Evolutionary conservation across 2,329 filamentous ascomycete genomes (phyloP).

Genomic region (Colletotrichum sidae): DNA sequence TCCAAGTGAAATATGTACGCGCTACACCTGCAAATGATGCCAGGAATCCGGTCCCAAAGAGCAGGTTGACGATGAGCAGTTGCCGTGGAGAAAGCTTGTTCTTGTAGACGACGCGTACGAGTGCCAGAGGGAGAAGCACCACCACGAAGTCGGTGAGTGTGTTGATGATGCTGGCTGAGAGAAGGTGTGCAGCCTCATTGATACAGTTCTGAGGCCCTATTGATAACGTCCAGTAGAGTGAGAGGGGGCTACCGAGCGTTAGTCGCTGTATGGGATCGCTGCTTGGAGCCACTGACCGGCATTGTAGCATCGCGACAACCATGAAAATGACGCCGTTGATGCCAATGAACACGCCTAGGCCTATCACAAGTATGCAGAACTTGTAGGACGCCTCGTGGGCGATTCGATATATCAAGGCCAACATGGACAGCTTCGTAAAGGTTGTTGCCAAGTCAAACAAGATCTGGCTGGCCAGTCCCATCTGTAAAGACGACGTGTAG

Average conservation of each 20-base stretch:
- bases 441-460: conserved; percentile 52
- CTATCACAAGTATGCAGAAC: conserved; percentile 45
- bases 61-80: conserved; percentile 55
- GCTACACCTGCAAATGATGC: conserved; percentile 54
- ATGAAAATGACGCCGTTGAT: conserved; percentile 50
- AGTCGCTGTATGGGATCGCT: not conserved
- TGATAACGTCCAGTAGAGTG: conserved; percentile 52
- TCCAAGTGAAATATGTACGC: conserved; percentile 51
- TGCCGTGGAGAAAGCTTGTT: conserved; percentile 60
- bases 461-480: conserved; percentile 48
- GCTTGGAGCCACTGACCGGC: conserved; percentile 45
- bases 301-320: conserved; percentile 51
- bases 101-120: conserved; percentile 45
- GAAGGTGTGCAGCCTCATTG: conserved; percentile 61
- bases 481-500: conserved; percentile 41
- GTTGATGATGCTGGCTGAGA: conserved; percentile 68
- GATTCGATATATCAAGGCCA: conserved; percentile 52
- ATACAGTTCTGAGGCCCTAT: conserved; percentile 53
- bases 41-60: conserved; percentile 63
- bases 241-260: conserved; percentile 49
- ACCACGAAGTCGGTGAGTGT: conserved; percentile 69
- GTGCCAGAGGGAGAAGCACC: conserved; percentile 63
- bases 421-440: conserved; percentile 55
- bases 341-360: conserved; percentile 45
- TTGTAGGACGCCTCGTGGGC: conserved; percentile 46